Base-by-base conservation (phyloP, 345 rosid species). In the Arabidopsis suecica region DNA sequence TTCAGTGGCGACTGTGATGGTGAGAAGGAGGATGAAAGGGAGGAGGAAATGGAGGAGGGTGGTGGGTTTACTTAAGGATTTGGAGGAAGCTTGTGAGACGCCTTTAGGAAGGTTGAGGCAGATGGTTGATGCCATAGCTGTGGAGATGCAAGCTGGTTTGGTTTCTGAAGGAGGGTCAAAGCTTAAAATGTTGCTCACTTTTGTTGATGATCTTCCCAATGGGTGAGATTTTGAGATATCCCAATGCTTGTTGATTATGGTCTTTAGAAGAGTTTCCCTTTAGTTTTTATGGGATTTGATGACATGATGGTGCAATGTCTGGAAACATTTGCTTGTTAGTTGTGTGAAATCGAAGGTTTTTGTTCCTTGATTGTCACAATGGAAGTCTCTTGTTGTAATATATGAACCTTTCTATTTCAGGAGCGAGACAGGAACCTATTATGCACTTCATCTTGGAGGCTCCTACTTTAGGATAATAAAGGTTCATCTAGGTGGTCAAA, bases 81-180 rank as follows among this genome's bases (percentile, higher is more conserved):
- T 93, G 68, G 98, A 91, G 75, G 97, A 88, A 42, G 82, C 84
- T 0, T 93, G 89, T 72, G 93, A 89, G 60, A 88, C 98, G 3
- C 74, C 88, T 0, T 87, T 89, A 12, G 91, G 85, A 61, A 87
- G 91, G 82, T 68, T 93, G 65, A 91, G 83, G 79, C 96, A 89
- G 62, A 91, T 91, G 61, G 91, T 91, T 12, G 98, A 89, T 72
- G 98, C 94, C 38, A 82, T 93, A 82, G 91, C 93, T 28, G 93
- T 91, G 40, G 98, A 93, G 88, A 93, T 93, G 97, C 96, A 93
- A 75, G 97, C 97, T 73, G 98, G 98, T 5, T 88, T 93, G 85
- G 97, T 93, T 28, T 93, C 98, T 28, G 98, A 93, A 81, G 98
- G 97, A 55, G 98, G 97, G 3, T 91, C 98, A 14, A 93, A 91